A percentile compares a stretch with the other conserved stretches of the same genome.
These are phyloP conservation scores for Aaosphaeria pasadenensis DNA, from an alignment of 2,329 filamentous ascomycete species.

Conservation along the genomic window DNA sequence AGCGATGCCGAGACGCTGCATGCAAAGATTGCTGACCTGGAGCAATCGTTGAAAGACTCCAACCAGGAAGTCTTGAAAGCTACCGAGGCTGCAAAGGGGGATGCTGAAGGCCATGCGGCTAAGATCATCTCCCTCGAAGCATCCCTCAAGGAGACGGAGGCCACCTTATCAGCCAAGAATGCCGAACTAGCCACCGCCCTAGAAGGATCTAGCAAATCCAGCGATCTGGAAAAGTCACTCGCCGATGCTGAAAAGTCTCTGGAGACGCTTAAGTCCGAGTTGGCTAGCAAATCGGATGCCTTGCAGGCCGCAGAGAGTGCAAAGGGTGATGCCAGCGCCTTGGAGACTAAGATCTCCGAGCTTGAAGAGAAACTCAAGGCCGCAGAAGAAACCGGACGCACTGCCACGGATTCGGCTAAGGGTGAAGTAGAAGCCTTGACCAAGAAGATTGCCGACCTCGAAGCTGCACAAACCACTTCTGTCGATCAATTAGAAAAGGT, in stretches of 20 bases:
- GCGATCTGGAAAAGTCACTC: neutral
- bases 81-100: neutral
- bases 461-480: constrained; percentile 7
- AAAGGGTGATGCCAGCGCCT: neutral
- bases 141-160: neutral
- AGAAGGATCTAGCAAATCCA: neutral
- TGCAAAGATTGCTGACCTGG: neutral
- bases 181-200: neutral
- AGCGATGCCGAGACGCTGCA: neutral
- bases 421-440: constrained; percentile 16
- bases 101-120: neutral
- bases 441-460: constrained; percentile 22
- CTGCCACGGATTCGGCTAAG: constrained; percentile 20
- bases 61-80: neutral
- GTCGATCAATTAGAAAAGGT: constrained; percentile 4
- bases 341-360: neutral
- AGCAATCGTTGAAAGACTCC: neutral
- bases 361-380: constrained; percentile 1
- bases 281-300: neutral
- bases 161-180: neutral
- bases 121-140: neutral
- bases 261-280: neutral
- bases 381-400: constrained; percentile 3
- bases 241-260: neutral
- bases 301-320: neutral